Evolutionary conservation across 805 yeast genomes (phyloP), one percentile per base, ranked within the genome.

Genomic region (Yueomyces sp.): DNA sequence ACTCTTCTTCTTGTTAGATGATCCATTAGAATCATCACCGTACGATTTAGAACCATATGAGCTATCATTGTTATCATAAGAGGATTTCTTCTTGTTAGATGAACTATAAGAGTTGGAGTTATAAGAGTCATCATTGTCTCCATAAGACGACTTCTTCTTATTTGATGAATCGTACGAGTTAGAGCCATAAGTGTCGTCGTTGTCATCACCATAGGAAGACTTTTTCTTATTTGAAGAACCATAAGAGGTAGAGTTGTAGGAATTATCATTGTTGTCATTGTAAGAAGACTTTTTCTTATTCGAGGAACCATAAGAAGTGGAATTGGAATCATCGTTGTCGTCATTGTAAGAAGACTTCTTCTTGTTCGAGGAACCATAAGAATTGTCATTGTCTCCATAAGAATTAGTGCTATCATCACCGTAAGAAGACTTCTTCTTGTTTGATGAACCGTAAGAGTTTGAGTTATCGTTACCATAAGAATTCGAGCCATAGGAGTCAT

Each of bases 331-430:
- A 1, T 47, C 46, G 40, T 48, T 51, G 47, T 52, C 50, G 45
- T 51, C 46, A 39, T 64, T 64, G 47, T 54, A 59, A 33, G 63
- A 57, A 39, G 49, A 40, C 45, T 46, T 44, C 44, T 41, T 8
- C 47, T 38, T 47, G 39, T 40, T 42, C 30, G 41, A 44, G 26
- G 51, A 49, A 26, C 59, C 56, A 40, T 55, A 53, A 11, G 60
- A 52, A 46, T 56, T 53, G 40, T 54, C 43, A 37, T 36, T 34
- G 37, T 49, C 47, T 54, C 64, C 56, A 33, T 48, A 48, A 49
- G 49, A 49, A 40, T 44, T 43, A 48, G 48, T 47, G 44, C 37
- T 41, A 36, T 36, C 11, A 8, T 28, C 28, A 32, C 49, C 52
- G 38, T 45, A 47, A 28, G 52, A 46, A 38, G 59, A 53, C 42